phyloP scores from a whole-genome alignment of 306 rosid genomes.

The Pachyrhizus erosus region DNA sequence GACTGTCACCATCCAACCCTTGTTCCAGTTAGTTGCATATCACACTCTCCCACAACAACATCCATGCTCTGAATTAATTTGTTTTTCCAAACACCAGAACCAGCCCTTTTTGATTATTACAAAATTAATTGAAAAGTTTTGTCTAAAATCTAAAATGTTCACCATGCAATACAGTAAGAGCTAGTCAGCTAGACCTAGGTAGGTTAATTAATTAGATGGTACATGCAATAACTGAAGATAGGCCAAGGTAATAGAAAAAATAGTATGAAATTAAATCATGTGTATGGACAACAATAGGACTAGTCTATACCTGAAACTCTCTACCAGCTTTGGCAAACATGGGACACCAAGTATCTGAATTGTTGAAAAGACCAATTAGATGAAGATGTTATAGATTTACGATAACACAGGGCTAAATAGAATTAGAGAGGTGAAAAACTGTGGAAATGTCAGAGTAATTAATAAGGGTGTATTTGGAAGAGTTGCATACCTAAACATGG shows the following conservation, averaged over 20 bases:
- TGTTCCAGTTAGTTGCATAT: slow-evolving; percentile 19
- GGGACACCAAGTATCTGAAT: slow-evolving; percentile 60
- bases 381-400: slow-evolving; percentile 9
- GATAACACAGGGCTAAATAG: neutral
- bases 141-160: neutral
- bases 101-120: slow-evolving; percentile 1
- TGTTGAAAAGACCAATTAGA: slow-evolving; percentile 22
- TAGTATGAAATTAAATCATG: slow-evolving; percentile 12
- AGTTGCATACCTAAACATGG: slow-evolving; percentile 59
- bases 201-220: slow-evolving; percentile 7
- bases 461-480: neutral
- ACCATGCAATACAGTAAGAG: neutral
- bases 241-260: neutral
- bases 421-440: slow-evolving; percentile 1
- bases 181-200: neutral
- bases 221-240: slow-evolving; percentile 28
- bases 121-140: neutral
- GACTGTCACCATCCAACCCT: slow-evolving; percentile 35
- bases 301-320: slow-evolving; percentile 66
- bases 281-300: slow-evolving; percentile 9
- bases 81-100: neutral
- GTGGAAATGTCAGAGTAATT: neutral
- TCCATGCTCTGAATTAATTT: neutral
- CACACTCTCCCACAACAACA: slow-evolving; percentile 31
- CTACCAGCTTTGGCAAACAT: slow-evolving; percentile 46